A percentile compares a stretch with the other conserved stretches of the same genome.
Evolutionary conservation across 805 yeast species (phyloP).

Genomic region (Lachancea waltii): DNA sequence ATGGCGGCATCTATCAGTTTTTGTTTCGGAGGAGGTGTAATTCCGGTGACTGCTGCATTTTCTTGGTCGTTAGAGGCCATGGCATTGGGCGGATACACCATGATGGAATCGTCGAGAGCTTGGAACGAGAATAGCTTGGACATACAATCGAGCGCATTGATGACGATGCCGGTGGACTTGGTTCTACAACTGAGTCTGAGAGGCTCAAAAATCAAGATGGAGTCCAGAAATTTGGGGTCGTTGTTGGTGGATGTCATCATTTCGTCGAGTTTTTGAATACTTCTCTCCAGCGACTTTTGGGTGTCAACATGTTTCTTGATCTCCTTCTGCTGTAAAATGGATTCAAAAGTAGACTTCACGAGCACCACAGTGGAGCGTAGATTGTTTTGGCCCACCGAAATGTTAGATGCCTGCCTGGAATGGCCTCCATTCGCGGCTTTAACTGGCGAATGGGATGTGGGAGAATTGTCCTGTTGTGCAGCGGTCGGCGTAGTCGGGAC

Average conservation of each 20-base stretch:
- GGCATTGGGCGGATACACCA: slow-evolving; percentile 41
- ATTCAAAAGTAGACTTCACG: slow-evolving; percentile 53
- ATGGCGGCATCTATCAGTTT: slow-evolving; percentile 75
- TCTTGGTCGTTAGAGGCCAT: slow-evolving; percentile 30
- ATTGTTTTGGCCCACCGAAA: slow-evolving; percentile 13
- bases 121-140: slow-evolving; percentile 80
- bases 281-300: slow-evolving; percentile 30
- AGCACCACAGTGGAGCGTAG: slow-evolving; percentile 34
- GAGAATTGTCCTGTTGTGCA: slow-evolving; percentile 3
- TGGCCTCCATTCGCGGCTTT: slow-evolving; percentile 2
- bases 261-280: slow-evolving; percentile 26
- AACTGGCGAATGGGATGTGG: slow-evolving; percentile 1
- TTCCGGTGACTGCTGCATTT: slow-evolving; percentile 31
- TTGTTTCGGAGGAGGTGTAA: slow-evolving; percentile 48
- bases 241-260: slow-evolving; percentile 21
- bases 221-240: slow-evolving; percentile 34
- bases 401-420: slow-evolving; percentile 7
- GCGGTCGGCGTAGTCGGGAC: slow-evolving; percentile 5
- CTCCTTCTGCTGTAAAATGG: slow-evolving; percentile 53
- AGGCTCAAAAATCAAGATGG: slow-evolving; percentile 66
- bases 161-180: slow-evolving; percentile 55
- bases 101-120: slow-evolving; percentile 58
- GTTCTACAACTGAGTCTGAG: slow-evolving; percentile 70
- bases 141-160: slow-evolving; percentile 74
- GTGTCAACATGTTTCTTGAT: slow-evolving; percentile 42